Percentiles rank a stretch among this genome's conserved stretches.
Conservation (phyloP, 2,329 filamentous ascomycete species). For the Colletotrichum plurivorum region DNA sequence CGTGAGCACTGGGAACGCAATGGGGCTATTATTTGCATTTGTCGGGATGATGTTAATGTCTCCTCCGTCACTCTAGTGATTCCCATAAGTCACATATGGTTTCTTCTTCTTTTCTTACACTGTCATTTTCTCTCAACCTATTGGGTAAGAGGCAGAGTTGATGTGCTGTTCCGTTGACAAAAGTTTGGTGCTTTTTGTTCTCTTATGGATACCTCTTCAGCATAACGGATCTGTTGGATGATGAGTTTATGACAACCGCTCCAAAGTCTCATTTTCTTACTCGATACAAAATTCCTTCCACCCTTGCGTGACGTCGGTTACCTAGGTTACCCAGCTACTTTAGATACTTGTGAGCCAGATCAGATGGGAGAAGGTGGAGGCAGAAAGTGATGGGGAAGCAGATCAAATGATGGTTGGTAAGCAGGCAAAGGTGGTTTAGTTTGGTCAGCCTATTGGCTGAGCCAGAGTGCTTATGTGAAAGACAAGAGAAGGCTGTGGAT, state of each 20-base stretch:
- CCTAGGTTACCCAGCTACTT: slow-evolving; percentile 12
- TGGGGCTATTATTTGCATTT: slow-evolving; percentile 36
- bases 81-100: slow-evolving; percentile 37
- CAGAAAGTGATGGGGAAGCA: not conserved
- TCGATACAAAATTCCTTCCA: slow-evolving; percentile 9
- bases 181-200: slow-evolving; percentile 41
- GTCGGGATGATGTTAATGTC: slow-evolving; percentile 25
- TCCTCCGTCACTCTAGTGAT: slow-evolving; percentile 39
- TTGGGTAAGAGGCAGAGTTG: slow-evolving; percentile 38
- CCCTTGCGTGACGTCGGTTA: slow-evolving; percentile 7
- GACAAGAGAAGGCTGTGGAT: slow-evolving; percentile 4
- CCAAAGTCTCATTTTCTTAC: slow-evolving; percentile 6
- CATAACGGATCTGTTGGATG: slow-evolving; percentile 40
- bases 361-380: not conserved
- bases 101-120: slow-evolving; percentile 35
- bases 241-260: slow-evolving; percentile 36
- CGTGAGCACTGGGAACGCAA: slow-evolving; percentile 38
- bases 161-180: slow-evolving; percentile 36
- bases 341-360: slow-evolving; percentile 19
- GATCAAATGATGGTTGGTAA: not conserved
- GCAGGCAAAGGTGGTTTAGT: not conserved
- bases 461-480: slow-evolving; percentile 10
- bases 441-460: not conserved
- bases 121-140: slow-evolving; percentile 39
- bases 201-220: slow-evolving; percentile 43